A percentile compares a stretch with the other conserved stretches of the same genome.
Evolutionary conservation across 306 rosid genomes (phyloP).

Genomic region (Dicorynia guianensis): DNA sequence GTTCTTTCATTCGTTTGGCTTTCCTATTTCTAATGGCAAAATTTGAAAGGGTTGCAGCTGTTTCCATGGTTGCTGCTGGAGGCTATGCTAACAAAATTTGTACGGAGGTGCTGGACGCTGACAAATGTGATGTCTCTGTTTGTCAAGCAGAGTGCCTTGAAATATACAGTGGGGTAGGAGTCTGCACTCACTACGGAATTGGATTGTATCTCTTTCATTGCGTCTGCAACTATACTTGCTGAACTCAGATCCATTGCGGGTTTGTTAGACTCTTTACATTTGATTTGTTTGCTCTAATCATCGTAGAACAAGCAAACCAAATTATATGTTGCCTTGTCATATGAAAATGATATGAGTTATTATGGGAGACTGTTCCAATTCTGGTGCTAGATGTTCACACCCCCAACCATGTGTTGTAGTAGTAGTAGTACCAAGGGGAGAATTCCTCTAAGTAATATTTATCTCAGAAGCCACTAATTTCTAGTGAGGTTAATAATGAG

Average conservation of each 20-base stretch:
- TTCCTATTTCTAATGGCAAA: not conserved
- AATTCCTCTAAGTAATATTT: no score
- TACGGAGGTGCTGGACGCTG: slow-evolving; percentile 28
- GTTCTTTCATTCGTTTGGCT: not conserved
- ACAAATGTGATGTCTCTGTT: not conserved
- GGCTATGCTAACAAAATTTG: not conserved
- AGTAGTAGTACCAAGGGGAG: no score
- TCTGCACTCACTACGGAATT: slow-evolving; percentile 14
- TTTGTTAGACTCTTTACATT: not conserved
- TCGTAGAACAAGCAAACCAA: not conserved
- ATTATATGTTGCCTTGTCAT: no score
- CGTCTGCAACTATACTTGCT: not conserved
- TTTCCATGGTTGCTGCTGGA: not conserved
- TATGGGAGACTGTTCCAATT: no score
- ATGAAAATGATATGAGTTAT: no score
- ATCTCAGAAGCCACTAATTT: no score
- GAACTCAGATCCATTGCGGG: not conserved
- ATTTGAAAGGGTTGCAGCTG: not conserved
- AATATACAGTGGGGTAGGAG: slow-evolving; percentile 5
- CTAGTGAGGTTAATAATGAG: no score
- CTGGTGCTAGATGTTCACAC: no score
- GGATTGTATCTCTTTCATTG: slow-evolving; percentile 20
- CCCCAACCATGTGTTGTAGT: no score
- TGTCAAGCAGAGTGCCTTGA: slow-evolving; percentile 7
- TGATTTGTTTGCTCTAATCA: not conserved